phyloP scores from a whole-genome alignment of 768 basidiomycete genomes.

The Pleurotus cornucopiae region DNA sequence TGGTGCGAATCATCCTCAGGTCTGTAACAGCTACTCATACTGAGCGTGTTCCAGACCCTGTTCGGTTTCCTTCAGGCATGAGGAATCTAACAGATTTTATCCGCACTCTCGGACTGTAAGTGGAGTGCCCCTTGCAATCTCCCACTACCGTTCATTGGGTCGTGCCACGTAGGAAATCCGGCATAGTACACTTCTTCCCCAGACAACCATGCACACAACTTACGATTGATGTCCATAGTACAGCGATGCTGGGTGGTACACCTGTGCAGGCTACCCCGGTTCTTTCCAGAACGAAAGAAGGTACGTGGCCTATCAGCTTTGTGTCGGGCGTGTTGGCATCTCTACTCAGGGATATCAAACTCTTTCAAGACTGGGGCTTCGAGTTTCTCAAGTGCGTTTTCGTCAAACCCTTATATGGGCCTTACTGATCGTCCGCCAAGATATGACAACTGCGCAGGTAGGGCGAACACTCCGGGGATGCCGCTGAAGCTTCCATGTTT shows the following conservation, averaged over 20 bases:
- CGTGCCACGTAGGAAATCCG: conserved; percentile 41
- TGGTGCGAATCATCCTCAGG: conserved; percentile 27
- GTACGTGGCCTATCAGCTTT: conserved; percentile 20
- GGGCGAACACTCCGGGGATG: conserved; percentile 9
- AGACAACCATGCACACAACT: not conserved
- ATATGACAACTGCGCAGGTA: conserved; percentile 61
- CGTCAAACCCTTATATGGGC: not conserved
- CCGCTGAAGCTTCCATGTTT: not conserved
- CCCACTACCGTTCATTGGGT: not conserved
- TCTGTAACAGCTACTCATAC: not conserved
- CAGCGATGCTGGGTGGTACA: conserved; percentile 67
- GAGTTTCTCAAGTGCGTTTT: conserved; percentile 54
- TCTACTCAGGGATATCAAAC: conserved; percentile 42
- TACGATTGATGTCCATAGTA: conserved; percentile 32
- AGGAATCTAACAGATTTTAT: conserved; percentile 49
- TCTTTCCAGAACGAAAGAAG: conserved; percentile 60
- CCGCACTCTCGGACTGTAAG: conserved; percentile 54
- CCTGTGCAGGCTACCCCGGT: conserved; percentile 61
- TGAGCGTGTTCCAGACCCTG: conserved; percentile 30
- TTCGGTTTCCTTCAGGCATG: conserved; percentile 57
- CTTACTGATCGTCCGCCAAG: conserved; percentile 20
- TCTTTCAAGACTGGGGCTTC: conserved; percentile 65
- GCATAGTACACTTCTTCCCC: conserved; percentile 43
- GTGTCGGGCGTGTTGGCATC: not conserved
- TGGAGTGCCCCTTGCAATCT: not conserved